Conservation (phyloP, 176 grass and related monocot genomes). For the Phoenix dactylifera region DNA sequence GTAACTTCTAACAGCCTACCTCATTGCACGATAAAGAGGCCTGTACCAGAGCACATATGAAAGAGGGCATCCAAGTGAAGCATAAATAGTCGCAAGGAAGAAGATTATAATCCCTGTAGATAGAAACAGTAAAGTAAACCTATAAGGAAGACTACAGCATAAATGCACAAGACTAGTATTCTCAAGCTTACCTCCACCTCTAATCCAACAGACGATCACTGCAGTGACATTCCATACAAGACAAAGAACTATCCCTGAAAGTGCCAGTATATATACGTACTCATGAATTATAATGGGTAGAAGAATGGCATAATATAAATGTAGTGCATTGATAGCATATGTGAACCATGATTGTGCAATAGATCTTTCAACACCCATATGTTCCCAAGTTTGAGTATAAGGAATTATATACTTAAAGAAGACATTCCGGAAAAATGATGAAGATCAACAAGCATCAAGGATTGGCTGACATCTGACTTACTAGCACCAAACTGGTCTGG, state of each 20-base stretch:
- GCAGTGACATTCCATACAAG: conserved; percentile 3
- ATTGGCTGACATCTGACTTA: no score
- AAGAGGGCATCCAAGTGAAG: conserved; percentile 72
- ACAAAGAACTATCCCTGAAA: conserved; percentile 4
- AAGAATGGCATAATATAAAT: conserved; percentile 23
- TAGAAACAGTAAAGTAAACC: neutral
- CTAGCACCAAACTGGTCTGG: no score
- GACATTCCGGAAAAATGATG: no score
- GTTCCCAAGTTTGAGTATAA: no score
- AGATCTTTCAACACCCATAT: no score
- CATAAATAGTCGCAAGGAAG: conserved; percentile 84
- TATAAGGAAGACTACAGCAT: no score
- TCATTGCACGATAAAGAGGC: conserved; percentile 88
- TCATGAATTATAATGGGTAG: neutral
- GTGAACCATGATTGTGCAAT: no score
- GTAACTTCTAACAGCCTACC: conserved; percentile 25
- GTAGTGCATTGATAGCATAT: conserved; percentile 13
- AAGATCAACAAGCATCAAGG: no score
- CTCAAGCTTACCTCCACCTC: conserved; percentile 1
- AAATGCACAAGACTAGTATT: no score
- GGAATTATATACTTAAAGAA: no score
- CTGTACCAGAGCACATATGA: conserved; percentile 95
- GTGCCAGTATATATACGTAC: no score
- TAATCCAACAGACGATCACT: conserved; percentile 10
- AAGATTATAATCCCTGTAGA: conserved; percentile 75